Evolutionary conservation across 2,329 filamentous ascomycete genomes (phyloP).

Genomic region (Sarocladium oryzae): DNA sequence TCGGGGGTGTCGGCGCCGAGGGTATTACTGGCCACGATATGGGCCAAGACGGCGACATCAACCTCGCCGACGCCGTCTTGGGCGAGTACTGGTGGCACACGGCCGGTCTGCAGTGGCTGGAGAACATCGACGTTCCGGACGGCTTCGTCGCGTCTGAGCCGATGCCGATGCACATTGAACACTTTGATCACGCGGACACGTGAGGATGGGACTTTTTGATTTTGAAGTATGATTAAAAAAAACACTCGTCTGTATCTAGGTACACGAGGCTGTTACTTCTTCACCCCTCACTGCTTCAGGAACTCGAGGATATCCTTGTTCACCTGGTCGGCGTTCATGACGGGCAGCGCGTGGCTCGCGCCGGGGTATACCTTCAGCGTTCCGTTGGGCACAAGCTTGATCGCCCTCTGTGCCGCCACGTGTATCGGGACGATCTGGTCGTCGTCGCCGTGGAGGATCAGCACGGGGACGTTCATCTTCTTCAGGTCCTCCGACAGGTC

Average conservation of each 20-base stretch:
- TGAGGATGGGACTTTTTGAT: background rate
- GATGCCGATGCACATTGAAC: background rate
- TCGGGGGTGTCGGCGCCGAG: too few species aligned
- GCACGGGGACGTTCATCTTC: constrained; percentile 30
- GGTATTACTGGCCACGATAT: too few species aligned
- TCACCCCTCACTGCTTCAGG: background rate
- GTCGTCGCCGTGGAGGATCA: constrained; percentile 33
- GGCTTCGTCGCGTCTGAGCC: background rate
- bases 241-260: too few species aligned
- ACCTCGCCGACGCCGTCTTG: background rate
- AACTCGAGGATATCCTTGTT: constrained; percentile 31
- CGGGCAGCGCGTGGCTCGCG: constrained; percentile 31
- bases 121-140: background rate
- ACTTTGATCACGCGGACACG: background rate
- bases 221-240: too few species aligned
- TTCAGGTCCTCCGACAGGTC: constrained; percentile 33
- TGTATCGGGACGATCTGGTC: constrained; percentile 33
- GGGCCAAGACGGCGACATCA: background rate
- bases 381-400: constrained; percentile 28
- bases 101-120: background rate
- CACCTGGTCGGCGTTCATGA: constrained; percentile 26
- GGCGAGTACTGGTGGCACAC: background rate
- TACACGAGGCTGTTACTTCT: too few species aligned
- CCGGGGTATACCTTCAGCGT: constrained; percentile 33
- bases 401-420: constrained; percentile 21